These are phyloP conservation scores for Colletotrichum neosansevieriae DNA, from an alignment of 2,329 filamentous ascomycete genomes.

Conservation along the genomic window DNA sequence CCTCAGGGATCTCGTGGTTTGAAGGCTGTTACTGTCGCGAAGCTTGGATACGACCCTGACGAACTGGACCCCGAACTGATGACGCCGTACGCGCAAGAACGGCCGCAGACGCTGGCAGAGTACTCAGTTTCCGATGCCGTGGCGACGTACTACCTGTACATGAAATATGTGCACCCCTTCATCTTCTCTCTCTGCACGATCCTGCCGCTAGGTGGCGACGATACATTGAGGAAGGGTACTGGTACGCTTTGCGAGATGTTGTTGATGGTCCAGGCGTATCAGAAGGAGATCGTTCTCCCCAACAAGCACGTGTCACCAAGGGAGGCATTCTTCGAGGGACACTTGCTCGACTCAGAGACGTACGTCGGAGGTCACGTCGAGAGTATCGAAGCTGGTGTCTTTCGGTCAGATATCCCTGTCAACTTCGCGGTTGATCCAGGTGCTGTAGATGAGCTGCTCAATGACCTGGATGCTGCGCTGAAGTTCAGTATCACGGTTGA, in stretches of 20 bases:
- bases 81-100: constrained; percentile 90
- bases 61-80: constrained; percentile 98
- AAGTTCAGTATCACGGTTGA: constrained; percentile 89
- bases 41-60: constrained; percentile 97
- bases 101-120: constrained; percentile 93
- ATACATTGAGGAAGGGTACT: constrained; percentile 93
- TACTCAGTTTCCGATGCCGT: constrained; percentile 99
- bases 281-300: constrained; percentile 90
- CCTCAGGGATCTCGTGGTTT: constrained; percentile 97
- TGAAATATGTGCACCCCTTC: constrained; percentile 99
- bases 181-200: constrained; percentile 99
- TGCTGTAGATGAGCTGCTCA: constrained; percentile 89
- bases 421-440: constrained; percentile 91
- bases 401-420: constrained; percentile 93
- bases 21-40: constrained; percentile 97
- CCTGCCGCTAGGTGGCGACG: constrained; percentile 90
- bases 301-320: constrained; percentile 95
- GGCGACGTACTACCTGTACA: constrained; percentile 98
- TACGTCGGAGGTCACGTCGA: constrained; percentile 99
- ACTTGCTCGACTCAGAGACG: constrained; percentile 95
- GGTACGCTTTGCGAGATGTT: constrained; percentile 99
- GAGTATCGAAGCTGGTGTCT: constrained; percentile 98
- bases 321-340: constrained; percentile 96
- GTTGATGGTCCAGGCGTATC: constrained; percentile 97
- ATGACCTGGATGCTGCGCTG: constrained; percentile 88